Base-by-base conservation (phyloP, 139 green algal species). In the Chlamydomonas asymmetrica region DNA sequence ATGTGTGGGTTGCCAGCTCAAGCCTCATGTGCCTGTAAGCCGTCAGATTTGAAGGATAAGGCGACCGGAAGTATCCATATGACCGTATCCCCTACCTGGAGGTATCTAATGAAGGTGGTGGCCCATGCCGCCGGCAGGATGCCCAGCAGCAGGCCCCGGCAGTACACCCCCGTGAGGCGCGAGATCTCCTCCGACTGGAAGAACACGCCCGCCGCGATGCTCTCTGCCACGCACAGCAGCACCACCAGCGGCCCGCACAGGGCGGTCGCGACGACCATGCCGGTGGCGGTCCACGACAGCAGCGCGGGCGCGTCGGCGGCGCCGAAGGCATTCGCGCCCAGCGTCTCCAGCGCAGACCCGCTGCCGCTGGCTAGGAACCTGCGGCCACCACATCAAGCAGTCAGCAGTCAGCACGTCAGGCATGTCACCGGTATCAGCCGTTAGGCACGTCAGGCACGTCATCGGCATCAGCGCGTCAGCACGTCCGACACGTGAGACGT, bases 301-400 rank as follows among this genome's bases (percentile, higher is more conserved):
- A 84, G 61, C 13, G 79, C 66, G 20, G 32, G 48, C 52, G 66
- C 31, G 38, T 74, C 71, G 6, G 52, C 45, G 4, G 66, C 73
- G 9, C 79, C 79, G 50, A 73, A 73, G 0, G 79, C 79, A 34
- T 75, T 39, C 50, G 56, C 72, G 34, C 79, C 73, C 22, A 84
- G 79, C 4, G 79, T 84, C 54, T 84, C 79, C 31, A 84, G 79
- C 0, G 79, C 79, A 1, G 79, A 80, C 18, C 73, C 67, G 1
- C 74, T 76, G 29, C 79, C 79, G 34, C 80, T 56, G 52, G 80
- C 43, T 66, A 84, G 80, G 67, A 77, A 84, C 63, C 48, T 68
- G 41, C 5, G 6, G 13, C n/a, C n/a, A n/a, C n/a, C n/a, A n/a
- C n/a, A n/a, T n/a, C n/a, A n/a, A n/a, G n/a, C n/a, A n/a, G n/a